Evolutionary conservation across 805 yeast genomes (phyloP).

Genomic region (Candida broadrunensis): DNA sequence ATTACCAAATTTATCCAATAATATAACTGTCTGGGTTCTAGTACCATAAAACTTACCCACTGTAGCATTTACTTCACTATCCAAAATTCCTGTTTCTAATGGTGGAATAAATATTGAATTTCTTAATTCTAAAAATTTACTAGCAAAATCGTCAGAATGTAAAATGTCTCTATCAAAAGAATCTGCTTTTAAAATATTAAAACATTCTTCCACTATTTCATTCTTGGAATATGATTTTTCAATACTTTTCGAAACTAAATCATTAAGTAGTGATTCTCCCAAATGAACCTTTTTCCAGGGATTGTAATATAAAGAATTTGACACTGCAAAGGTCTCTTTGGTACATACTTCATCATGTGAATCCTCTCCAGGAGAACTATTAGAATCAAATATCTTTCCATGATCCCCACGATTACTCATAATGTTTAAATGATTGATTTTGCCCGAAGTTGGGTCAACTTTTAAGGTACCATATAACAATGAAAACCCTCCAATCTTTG

Average conservation of each 20-base stretch:
- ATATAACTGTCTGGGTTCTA: constrained; percentile 76
- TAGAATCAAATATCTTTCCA: constrained; percentile 27
- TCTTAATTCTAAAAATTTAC: constrained; percentile 41
- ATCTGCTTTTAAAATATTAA: constrained; percentile 49
- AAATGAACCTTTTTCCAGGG: constrained; percentile 73
- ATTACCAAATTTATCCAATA: constrained; percentile 50
- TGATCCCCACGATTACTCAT: constrained; percentile 50
- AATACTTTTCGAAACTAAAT: constrained; percentile 16
- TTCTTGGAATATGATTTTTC: constrained; percentile 24
- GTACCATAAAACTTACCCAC: constrained; percentile 75
- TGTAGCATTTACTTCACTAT: constrained; percentile 6
- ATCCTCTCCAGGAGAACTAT: constrained; percentile 11
- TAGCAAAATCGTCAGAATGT: constrained; percentile 10
- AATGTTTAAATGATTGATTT: constrained; percentile 37
- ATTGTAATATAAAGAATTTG: constrained; percentile 61
- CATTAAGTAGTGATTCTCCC: constrained; percentile 39
- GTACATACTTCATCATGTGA: constrained; percentile 16
- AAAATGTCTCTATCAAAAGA: constrained; percentile 27
- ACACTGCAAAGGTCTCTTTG: constrained; percentile 51
- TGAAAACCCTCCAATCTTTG: constrained; percentile 60
- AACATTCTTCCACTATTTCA: constrained; percentile 47
- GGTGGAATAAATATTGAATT: constrained; percentile 75
- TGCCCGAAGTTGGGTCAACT: constrained; percentile 16
- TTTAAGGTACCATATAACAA: constrained; percentile 52
- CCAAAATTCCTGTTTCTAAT: constrained; percentile 24